phyloP scores from a whole-genome alignment of 768 basidiomycete species.

The Boletus rex-veris region DNA sequence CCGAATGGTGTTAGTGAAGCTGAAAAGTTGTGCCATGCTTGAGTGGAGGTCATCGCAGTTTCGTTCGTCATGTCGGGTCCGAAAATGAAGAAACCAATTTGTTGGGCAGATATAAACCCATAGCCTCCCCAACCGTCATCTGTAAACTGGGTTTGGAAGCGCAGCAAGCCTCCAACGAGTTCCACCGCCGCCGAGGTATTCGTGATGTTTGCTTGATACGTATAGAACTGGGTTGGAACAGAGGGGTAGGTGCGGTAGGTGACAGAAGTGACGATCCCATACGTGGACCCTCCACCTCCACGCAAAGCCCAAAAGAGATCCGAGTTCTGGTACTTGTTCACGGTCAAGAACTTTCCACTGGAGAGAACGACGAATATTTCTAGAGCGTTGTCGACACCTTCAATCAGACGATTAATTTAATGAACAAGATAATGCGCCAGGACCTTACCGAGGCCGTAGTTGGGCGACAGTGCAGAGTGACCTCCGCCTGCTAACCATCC shows the following conservation, averaged over 20 bases:
- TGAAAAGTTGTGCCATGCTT: conserved; percentile 32
- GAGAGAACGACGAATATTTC: conserved; percentile 46
- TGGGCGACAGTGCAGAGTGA: conserved; percentile 40
- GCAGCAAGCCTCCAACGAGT: conserved; percentile 36
- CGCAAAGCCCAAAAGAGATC: conserved; percentile 57
- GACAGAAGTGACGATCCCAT: conserved; percentile 45
- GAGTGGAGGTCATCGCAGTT: conserved; percentile 34
- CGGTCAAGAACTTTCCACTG: conserved; percentile 36
- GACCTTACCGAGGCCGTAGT: conserved; percentile 40
- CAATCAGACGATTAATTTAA: neutral
- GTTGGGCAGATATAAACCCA: conserved; percentile 1
- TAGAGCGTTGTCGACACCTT: conserved; percentile 49
- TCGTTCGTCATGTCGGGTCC: conserved; percentile 37
- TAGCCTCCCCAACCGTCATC: conserved; percentile 46
- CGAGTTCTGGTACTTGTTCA: conserved; percentile 39
- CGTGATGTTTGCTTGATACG: conserved; percentile 32
- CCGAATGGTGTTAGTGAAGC: conserved; percentile 7
- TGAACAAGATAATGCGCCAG: neutral
- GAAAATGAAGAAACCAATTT: conserved; percentile 20
- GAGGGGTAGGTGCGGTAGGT: conserved; percentile 45
- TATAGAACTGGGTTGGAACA: conserved; percentile 31
- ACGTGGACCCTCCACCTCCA: conserved; percentile 51
- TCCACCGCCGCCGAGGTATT: conserved; percentile 27
- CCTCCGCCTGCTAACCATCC: conserved; percentile 53
- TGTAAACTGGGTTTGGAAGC: conserved; percentile 33